A percentile compares a stretch with the other conserved stretches of the same genome.
These are phyloP conservation scores for Kodamaea suecica DNA, from an alignment of 1,139 yeast species.

Conservation along the genomic window DNA sequence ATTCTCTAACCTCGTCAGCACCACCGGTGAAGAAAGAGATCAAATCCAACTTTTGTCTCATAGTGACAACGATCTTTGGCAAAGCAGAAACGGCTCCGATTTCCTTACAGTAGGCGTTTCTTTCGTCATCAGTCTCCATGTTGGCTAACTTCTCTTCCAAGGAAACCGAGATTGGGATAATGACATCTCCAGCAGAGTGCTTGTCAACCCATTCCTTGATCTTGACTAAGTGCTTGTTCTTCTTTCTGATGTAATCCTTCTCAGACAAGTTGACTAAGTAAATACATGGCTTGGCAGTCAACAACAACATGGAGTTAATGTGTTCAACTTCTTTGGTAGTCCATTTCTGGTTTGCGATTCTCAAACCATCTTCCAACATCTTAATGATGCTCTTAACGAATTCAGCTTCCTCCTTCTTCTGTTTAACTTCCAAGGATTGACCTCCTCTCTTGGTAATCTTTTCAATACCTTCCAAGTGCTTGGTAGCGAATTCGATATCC, in stretches of 20 bases:
- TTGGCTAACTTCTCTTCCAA: slow-evolving; percentile 90
- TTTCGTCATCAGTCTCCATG: slow-evolving; percentile 88
- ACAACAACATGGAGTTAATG: slow-evolving; percentile 80
- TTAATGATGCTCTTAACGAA: slow-evolving; percentile 74
- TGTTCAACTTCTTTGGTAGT: slow-evolving; percentile 84
- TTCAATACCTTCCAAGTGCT: slow-evolving; percentile 83
- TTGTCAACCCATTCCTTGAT: slow-evolving; percentile 97
- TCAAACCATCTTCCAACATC: slow-evolving; percentile 76
- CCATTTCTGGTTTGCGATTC: slow-evolving; percentile 92
- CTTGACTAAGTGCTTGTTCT: slow-evolving; percentile 87
- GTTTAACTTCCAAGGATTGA: slow-evolving; percentile 91
- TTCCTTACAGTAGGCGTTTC: slow-evolving; percentile 83
- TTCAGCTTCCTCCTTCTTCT: slow-evolving; percentile 87
- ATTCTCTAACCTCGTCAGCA: slow-evolving; percentile 82
- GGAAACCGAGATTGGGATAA: slow-evolving; percentile 90
- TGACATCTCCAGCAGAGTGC: slow-evolving; percentile 90
- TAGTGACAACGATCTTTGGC: slow-evolving; percentile 80
- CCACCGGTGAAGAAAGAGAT: slow-evolving; percentile 85
- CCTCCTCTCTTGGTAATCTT: slow-evolving; percentile 93
- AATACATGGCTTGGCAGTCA: slow-evolving; percentile 95
- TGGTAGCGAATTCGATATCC: slow-evolving; percentile 92
- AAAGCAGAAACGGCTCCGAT: slow-evolving; percentile 82
- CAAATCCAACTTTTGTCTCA: slow-evolving; percentile 81
- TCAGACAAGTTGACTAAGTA: slow-evolving; percentile 93
- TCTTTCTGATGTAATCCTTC: slow-evolving; percentile 92